Evolutionary conservation across 139 green algal species (phyloP), one percentile per base, ranked within the genome.

Genomic region (Closterium sp.): DNA sequence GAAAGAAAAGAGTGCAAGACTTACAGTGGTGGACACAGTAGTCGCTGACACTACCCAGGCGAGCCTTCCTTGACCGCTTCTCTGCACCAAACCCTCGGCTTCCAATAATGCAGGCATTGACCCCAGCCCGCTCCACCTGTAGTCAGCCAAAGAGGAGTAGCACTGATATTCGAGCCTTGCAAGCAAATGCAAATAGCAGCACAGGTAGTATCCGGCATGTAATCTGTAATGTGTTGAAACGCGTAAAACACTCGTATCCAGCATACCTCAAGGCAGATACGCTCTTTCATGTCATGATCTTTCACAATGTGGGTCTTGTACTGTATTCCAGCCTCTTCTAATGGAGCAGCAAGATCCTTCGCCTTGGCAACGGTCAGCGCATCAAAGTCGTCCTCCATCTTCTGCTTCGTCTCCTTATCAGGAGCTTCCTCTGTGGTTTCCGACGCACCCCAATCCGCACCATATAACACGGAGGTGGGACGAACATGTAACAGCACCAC

Each of bases 231-330:
- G 38, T 50, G 38, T 50, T 50, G 38, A 50, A 50, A 50, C 38
- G 7, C 38, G 38, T 50, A 9, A 50, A 50, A 9, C 38, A 50
- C 38, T 50, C 7, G 38, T 13, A 31, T 87, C 10, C 85, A 17
- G 1, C 85, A 24, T 31, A 92, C 89, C 90, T 93, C 90, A 29
- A 93, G 70, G 87, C 90, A 93, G 50, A 93, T 85, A 29, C 90
- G 79, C 90, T 93, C 90, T 28, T 93, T 93, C 90, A 93, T 93
- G 84, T 93, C 90, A 84, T 93, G 90, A 86, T 93, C 90, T 73
- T 93, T 93, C 13, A 93, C 90, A 85, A 93, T 93, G 19, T 89
- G 86, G 2, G 88, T 93, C 29, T 31, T 27, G 70, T 88, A 93
- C 2, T 30, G 31, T 29, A 93, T 93, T 27, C 70, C 70, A 17